phyloP scores from a whole-genome alignment of 164 flowering plant genomes.

The Sextonia rubra region DNA sequence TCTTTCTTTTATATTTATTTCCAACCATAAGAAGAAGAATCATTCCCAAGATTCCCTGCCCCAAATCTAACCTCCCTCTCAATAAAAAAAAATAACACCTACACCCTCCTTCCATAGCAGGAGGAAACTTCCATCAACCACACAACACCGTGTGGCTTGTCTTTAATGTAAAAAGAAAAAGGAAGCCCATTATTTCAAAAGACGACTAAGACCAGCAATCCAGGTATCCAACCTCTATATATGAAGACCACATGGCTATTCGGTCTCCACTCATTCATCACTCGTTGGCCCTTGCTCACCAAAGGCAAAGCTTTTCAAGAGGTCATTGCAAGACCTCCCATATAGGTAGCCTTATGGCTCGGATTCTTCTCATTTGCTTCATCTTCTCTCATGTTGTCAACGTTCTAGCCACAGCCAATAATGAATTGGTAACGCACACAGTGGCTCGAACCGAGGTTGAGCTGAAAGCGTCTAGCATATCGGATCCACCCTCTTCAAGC shows the following conservation, averaged over 20 bases:
- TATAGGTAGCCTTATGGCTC: constrained; percentile 1
- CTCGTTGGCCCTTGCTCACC: not conserved
- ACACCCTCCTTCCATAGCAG: not conserved
- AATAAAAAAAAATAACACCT: not conserved
- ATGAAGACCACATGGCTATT: not conserved
- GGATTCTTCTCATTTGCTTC: constrained; percentile 18
- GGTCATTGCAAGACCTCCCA: not conserved
- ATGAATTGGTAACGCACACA: not conserved
- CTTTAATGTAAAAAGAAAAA: not conserved
- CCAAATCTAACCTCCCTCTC: not conserved
- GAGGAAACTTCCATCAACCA: not conserved
- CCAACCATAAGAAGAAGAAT: not conserved
- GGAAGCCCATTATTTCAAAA: not conserved
- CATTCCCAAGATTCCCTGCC: not conserved
- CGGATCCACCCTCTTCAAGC: constrained; percentile 3
- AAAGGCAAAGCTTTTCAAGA: not conserved
- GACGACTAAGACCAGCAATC: not conserved
- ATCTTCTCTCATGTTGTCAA: constrained; percentile 4
- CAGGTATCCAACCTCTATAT: not conserved
- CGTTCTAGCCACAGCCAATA: not conserved
- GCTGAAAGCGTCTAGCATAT: not conserved
- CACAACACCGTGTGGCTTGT: not conserved
- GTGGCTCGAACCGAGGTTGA: not conserved
- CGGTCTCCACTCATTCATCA: not conserved
- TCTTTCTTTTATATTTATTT: not conserved